Base-by-base conservation (phyloP, 1,139 yeast species). In the Saccharomyces hybrid region DNA sequence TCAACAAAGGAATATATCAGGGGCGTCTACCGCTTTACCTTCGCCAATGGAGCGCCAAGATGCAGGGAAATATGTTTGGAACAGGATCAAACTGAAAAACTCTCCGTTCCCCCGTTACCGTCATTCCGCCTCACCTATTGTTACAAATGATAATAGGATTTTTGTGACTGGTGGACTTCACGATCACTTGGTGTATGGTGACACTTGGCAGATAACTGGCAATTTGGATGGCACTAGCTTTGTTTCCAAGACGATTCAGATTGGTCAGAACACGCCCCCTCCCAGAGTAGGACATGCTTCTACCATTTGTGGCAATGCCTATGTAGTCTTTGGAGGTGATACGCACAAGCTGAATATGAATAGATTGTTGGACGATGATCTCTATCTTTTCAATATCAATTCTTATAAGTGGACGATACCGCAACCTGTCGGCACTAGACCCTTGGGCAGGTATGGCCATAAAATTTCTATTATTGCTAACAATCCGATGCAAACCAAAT, bases 261-360 rank as follows among this genome's bases (percentile, higher is more conserved):
- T 82, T 46, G 77, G 80, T 34, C 88, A 84, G 52, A 79, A 82
- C 25, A 83, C 89, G 28, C 97, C 97, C 1, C 93, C 96, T 23
- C 97, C 99, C 30, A 82, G 99, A 63, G 97, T 93, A 5, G 98
- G 99, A 1, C 99, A 95, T 70, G 89, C 97, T 1, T 81, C 96
- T 2, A 87, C 93, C 25, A 78, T 93, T 41, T 86, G 96, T 60
- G 99, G 99, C n/a, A 93, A 91, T 67, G 99, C 99, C 0, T 93
- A 86, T 66, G 90, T 93, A 50, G 82, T 93, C 25, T 93, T 88
- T 73, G 99, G 98, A 49, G 99, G 99, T 64, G 99, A 93, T 68
- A 93, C 98, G 1, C 88, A 84, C 52, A 88, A 87, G 63, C 87
- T 93, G 34, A 90, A 87, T 62, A 81, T 81, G 57, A 77, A 77